A percentile compares a stretch with the other conserved stretches of the same genome.
phyloP scores from a whole-genome alignment of 1,139 yeast species.

The Geotrichum fermentans region DNA sequence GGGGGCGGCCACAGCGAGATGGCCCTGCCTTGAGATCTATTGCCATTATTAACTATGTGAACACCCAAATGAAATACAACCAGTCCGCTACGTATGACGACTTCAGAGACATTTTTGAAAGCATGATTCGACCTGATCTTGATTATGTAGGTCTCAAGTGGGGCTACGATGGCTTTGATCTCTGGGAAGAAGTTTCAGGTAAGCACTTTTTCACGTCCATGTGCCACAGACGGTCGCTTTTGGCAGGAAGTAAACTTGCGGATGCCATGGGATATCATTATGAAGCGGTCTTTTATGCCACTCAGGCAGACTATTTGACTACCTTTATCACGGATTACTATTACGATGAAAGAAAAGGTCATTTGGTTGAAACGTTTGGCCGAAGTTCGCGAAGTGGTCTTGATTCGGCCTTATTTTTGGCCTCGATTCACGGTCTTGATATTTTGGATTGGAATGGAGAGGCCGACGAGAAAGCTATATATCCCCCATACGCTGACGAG shows the following conservation, averaged over 20 bases:
- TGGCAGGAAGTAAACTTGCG: constrained; percentile 52
- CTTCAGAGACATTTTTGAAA: constrained; percentile 31
- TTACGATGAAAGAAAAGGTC: constrained; percentile 42
- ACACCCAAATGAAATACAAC: constrained; percentile 39
- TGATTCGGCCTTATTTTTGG: constrained; percentile 75
- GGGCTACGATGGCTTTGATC: constrained; percentile 66
- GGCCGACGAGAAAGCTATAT: constrained; percentile 28
- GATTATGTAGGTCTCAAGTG: constrained; percentile 60
- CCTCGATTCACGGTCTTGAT: constrained; percentile 40
- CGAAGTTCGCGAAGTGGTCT: constrained; percentile 57
- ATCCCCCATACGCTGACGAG: constrained; percentile 33
- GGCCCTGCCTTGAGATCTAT: constrained; percentile 84
- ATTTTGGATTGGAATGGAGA: constrained; percentile 58
- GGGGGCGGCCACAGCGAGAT: constrained; percentile 97
- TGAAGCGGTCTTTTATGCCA: constrained; percentile 33
- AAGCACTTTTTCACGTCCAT: constrained; percentile 74
- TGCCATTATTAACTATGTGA: constrained; percentile 56
- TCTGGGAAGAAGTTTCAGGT: constrained; percentile 87
- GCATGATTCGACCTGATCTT: constrained; percentile 66
- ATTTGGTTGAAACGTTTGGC: constrained; percentile 66
- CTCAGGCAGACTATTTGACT: constrained; percentile 37
- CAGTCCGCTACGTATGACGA: constrained; percentile 25
- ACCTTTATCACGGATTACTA: constrained; percentile 35
- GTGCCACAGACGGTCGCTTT: constrained; percentile 66
- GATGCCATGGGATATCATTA: constrained; percentile 37